Evolutionary conservation across 768 basidiomycete genomes (phyloP).

Genomic region (Xerocomus brunneocitrinus): DNA sequence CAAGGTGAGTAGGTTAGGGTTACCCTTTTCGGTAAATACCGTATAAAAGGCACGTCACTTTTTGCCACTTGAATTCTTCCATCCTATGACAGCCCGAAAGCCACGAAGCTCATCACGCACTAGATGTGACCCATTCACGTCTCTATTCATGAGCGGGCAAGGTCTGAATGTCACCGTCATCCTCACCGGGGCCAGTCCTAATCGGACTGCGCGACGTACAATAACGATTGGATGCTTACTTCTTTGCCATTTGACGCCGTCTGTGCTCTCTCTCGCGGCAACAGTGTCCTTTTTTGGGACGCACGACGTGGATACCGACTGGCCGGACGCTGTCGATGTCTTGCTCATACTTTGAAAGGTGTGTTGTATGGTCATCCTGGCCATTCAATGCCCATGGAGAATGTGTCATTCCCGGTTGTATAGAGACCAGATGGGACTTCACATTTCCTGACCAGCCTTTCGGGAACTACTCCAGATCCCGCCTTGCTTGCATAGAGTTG

Average conservation of each 20-base stretch:
- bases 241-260: not conserved
- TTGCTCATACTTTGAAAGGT: not conserved
- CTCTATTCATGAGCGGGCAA: constrained; percentile 24
- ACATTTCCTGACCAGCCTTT: not conserved
- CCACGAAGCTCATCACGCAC: constrained; percentile 16
- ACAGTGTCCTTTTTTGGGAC: not conserved
- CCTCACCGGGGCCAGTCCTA: constrained; percentile 14
- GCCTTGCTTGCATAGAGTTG: not conserved
- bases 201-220: constrained; percentile 10
- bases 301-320: not conserved
- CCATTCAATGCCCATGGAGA: not conserved
- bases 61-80: not conserved
- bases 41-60: too few species aligned
- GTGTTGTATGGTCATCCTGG: not conserved
- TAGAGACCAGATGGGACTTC: not conserved
- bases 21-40: not conserved
- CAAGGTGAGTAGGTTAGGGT: not conserved
- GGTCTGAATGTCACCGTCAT: constrained; percentile 20
- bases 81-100: constrained; percentile 15
- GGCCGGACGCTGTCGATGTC: not conserved
- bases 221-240: constrained; percentile 12
- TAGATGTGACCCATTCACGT: constrained; percentile 4
- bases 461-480: not conserved
- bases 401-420: not conserved
- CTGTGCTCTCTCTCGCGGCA: constrained; percentile 10